Evolutionary conservation across 164 flowering plant genomes (phyloP).

Genomic region (Magnolia changhungtana): DNA sequence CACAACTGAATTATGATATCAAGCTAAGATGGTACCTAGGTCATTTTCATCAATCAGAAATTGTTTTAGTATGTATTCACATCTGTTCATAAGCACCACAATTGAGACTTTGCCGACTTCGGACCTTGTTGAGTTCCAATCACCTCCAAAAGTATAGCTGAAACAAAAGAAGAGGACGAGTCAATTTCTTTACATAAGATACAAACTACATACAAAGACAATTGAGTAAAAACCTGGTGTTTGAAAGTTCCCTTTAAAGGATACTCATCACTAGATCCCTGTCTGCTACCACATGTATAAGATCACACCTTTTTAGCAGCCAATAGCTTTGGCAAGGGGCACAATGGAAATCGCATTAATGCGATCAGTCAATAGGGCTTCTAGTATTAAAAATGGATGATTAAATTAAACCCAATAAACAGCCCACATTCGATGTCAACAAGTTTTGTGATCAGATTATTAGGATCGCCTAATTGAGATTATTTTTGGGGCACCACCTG

Average conservation of each 20-base stretch:
- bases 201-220: background rate
- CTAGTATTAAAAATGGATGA: too few species aligned
- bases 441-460: too few species aligned
- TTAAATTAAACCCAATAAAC: too few species aligned
- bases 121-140: conserved; percentile 59
- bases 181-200: too few species aligned
- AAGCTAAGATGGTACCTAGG: conserved; percentile 41
- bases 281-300: too few species aligned
- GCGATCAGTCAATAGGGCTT: too few species aligned
- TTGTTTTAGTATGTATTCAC: conserved; percentile 67
- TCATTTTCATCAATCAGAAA: conserved; percentile 70
- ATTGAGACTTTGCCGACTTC: conserved; percentile 76
- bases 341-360: too few species aligned
- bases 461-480: too few species aligned
- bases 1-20: background rate
- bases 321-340: too few species aligned
- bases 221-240: background rate
- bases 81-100: conserved; percentile 61
- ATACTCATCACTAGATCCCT: background rate
- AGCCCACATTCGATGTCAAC: too few species aligned
- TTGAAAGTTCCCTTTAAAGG: background rate
- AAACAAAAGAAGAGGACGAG: background rate
- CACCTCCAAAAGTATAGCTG: conserved; percentile 41
- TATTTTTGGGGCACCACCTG: too few species aligned
- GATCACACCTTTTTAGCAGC: too few species aligned